Base-by-base conservation (phyloP, 75 land plant species). In the Cupressus sempervirens region DNA sequence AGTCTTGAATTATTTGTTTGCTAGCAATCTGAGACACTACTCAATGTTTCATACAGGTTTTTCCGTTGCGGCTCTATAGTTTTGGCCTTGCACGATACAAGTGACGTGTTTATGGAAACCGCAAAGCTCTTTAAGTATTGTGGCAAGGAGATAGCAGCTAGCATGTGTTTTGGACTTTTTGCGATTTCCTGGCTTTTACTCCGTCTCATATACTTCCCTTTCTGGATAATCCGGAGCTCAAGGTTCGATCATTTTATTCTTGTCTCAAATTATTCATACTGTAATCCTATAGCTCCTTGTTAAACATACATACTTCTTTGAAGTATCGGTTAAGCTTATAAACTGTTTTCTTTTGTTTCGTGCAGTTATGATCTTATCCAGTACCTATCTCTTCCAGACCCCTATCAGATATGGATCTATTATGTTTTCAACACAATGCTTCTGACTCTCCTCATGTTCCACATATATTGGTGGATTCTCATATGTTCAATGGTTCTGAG, bases 81-180 rank as follows among this genome's bases (percentile, higher is more conserved):
- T 76, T 94, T 98, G 82, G 97, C 97, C 36, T 86, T 98, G 29
- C 99, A 98, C 88, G 99, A 98, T 91, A 94, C 92, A 80, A 94
- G 99, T 86, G 99, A 98, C 90, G 95, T 98, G 4, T 95, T 98
- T 34, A 76, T 98, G 87, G 99, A 98, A 89, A 87, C 91, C 48
- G 99, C 99, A 35, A 98, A 98, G 89, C 86, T 98, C 41, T 94
- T 90, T 85, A 98, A 98, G 87, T 98, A 98, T 84, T 88, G 92
- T 70, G 97, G 91, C 82, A 92, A 88, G 43, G 99, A 98, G 86
- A 67, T 93, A 56, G 97, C 86, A 81, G 98, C 99, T 43, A 96
- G 97, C 86, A 84, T 96, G 23, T 86, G 79, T 89, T 98, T 98
- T 91, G 98, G 95, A 52, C 87, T 94, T 81, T 90, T 93, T 87